Evolutionary conservation across 1,139 yeast genomes (phyloP).

Genomic region (Candida sp.): DNA sequence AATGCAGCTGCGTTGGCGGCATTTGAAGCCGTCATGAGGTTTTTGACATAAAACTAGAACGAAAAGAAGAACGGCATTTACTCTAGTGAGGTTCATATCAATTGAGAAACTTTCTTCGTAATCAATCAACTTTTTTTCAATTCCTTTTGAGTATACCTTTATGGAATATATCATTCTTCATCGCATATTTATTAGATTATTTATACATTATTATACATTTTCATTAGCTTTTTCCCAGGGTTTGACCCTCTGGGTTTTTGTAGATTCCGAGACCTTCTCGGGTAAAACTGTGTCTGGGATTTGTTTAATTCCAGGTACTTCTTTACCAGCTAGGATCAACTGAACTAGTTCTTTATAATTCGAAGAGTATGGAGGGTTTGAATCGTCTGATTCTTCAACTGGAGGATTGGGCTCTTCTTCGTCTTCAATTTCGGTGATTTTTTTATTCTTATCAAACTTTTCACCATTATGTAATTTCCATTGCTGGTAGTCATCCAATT

Average conservation of each 20-base stretch:
- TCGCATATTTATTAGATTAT: too few species aligned
- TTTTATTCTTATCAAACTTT: conserved; percentile 16
- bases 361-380: conserved; percentile 51
- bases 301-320: conserved; percentile 72
- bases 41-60: conserved; percentile 44
- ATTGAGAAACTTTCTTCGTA: too few species aligned
- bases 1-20: conserved; percentile 94
- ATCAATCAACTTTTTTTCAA: too few species aligned
- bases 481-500: conserved; percentile 49
- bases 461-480: conserved; percentile 42
- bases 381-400: conserved; percentile 4
- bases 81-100: too few species aligned
- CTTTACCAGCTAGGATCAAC: conserved; percentile 63
- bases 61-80: not conserved
- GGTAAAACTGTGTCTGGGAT: conserved; percentile 68
- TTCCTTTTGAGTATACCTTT: too few species aligned
- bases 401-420: conserved; percentile 8
- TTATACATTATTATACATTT: conserved; percentile 3
- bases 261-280: conserved; percentile 47
- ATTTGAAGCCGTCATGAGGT: conserved; percentile 78
- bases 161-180: too few species aligned
- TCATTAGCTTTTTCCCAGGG: conserved; percentile 61
- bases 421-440: conserved; percentile 13
- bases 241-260: conserved; percentile 49
- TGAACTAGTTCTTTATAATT: conserved; percentile 73